phyloP scores from a whole-genome alignment of 1,139 yeast genomes.

The Pichia sp. region DNA sequence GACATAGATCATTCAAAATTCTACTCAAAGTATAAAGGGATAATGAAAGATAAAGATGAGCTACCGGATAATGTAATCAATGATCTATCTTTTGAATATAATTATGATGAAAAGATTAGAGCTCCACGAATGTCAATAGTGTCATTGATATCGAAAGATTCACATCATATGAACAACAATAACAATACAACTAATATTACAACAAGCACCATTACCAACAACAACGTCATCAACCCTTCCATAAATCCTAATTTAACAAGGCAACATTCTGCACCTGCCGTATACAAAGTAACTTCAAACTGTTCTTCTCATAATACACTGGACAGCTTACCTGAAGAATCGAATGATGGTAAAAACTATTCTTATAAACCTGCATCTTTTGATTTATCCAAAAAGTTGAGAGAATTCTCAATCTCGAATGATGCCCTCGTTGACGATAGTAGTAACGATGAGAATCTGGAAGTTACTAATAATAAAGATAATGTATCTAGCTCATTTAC shows the following conservation, averaged over 20 bases:
- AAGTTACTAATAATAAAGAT: background rate
- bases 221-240: background rate
- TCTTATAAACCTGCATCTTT: constrained; percentile 27
- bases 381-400: constrained; percentile 24
- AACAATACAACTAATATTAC: no score
- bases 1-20: constrained; percentile 27
- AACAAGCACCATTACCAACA: background rate
- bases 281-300: constrained; percentile 7
- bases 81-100: constrained; percentile 23
- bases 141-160: constrained; percentile 15
- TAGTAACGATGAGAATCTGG: background rate
- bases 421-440: background rate
- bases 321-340: constrained; percentile 14
- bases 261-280: constrained; percentile 15
- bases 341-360: constrained; percentile 2
- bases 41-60: constrained; percentile 26
- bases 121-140: constrained; percentile 29
- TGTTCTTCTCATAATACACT: constrained; percentile 13
- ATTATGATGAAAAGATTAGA: constrained; percentile 29
- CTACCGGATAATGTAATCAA: constrained; percentile 23
- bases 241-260: constrained; percentile 1
- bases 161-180: background rate
- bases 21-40: constrained; percentile 26
- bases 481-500: background rate
- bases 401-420: constrained; percentile 19